Evolutionary conservation across 2,329 filamentous ascomycete species (phyloP).

Genomic region (Pseudogymnoascus sp.): DNA sequence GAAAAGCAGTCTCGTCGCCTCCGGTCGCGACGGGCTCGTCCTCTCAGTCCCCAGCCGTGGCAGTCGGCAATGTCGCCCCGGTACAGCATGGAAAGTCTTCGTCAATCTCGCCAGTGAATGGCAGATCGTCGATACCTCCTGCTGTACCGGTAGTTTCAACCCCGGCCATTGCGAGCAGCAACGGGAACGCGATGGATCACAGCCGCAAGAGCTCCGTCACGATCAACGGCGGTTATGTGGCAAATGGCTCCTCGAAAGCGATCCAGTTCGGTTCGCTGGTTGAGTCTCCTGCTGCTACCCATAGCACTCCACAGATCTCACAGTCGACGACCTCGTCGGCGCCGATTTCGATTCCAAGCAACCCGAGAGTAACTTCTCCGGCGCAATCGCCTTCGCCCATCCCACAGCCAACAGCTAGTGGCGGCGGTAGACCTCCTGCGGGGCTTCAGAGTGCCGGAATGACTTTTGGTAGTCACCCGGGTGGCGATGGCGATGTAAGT

Average conservation of each 20-base stretch:
- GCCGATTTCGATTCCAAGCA: conserved; percentile 58
- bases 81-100: conserved; percentile 55
- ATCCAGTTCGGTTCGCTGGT: conserved; percentile 78
- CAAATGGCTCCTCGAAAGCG: conserved; percentile 64
- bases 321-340: conserved; percentile 34
- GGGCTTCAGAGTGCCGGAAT: conserved; percentile 38
- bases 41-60: conserved; percentile 46
- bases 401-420: conserved; percentile 75
- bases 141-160: conserved; percentile 55
- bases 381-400: conserved; percentile 88
- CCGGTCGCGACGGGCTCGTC: conserved; percentile 53
- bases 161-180: conserved; percentile 56
- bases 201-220: conserved; percentile 83
- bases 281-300: conserved; percentile 58
- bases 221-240: conserved; percentile 72
- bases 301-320: conserved; percentile 57
- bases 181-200: conserved; percentile 67
- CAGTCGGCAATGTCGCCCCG: conserved; percentile 47
- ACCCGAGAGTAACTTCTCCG: conserved; percentile 74
- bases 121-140: conserved; percentile 65
- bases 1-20: conserved; percentile 56
- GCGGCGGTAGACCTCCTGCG: conserved; percentile 75
- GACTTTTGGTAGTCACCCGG: conserved; percentile 23
- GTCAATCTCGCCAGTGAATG: conserved; percentile 76
- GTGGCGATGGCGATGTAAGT: conserved; percentile 73